A percentile compares a stretch with the other conserved stretches of the same genome.
phyloP scores from a whole-genome alignment of 352 stramenopile species.

The Phytopythium sindhum region DNA sequence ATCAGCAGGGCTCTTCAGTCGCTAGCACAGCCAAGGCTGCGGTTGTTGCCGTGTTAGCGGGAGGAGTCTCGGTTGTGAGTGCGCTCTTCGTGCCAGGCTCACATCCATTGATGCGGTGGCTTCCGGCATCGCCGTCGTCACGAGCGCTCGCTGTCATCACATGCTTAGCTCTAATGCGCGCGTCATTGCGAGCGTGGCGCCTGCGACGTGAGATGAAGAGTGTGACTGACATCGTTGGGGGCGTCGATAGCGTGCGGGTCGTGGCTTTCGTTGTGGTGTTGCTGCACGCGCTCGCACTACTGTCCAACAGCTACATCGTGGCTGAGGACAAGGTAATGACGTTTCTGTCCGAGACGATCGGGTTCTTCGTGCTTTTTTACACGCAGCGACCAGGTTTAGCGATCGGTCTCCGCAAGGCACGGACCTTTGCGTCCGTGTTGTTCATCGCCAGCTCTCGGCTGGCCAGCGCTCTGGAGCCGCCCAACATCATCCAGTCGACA shows the following conservation, averaged over 20 bases:
- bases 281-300: constrained; percentile 55
- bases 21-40: not conserved
- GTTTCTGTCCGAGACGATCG: constrained; percentile 57
- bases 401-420: not conserved
- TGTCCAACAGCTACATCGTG: constrained; percentile 89
- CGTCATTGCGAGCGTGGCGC: not conserved
- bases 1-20: not conserved
- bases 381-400: constrained; percentile 14
- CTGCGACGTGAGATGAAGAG: not conserved
- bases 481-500: constrained; percentile 70
- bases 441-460: constrained; percentile 48
- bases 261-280: constrained; percentile 44
- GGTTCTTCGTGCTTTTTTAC: constrained; percentile 38
- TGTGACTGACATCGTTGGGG: not conserved
- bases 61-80: constrained; percentile 1
- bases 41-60: not conserved
- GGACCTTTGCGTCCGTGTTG: constrained; percentile 22
- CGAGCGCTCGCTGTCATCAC: constrained; percentile 14
- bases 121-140: constrained; percentile 25
- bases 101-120: not conserved
- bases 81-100: not conserved
- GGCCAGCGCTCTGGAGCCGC: constrained; percentile 39
- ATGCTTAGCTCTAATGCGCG: not conserved
- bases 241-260: constrained; percentile 3
- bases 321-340: constrained; percentile 64